Evolutionary conservation across 768 basidiomycete genomes (phyloP).

Genomic region (Punctularia strigosozonata): DNA sequence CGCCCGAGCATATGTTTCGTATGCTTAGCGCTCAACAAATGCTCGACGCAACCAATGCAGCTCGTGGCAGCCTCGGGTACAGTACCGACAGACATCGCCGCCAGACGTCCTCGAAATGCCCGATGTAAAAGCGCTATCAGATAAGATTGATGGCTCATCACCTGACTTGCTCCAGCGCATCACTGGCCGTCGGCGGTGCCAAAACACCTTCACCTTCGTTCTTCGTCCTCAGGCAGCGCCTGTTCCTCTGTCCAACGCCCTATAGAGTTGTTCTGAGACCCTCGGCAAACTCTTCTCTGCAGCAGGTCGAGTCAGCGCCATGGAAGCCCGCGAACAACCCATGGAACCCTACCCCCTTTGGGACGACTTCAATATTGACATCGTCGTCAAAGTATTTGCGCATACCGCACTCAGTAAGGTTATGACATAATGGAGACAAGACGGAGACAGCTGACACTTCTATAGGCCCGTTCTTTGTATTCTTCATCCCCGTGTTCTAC

Average conservation of each 20-base stretch:
- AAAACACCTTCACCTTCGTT: no score
- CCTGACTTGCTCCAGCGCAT: no score
- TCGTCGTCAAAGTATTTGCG: slow-evolving; percentile 65
- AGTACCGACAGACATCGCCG: no score
- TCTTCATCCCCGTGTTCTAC: slow-evolving; percentile 70
- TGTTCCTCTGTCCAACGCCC: slow-evolving; percentile 1
- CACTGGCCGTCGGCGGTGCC: no score
- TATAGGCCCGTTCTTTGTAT: slow-evolving; percentile 75
- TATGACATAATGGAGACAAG: background rate
- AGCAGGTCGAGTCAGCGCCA: background rate
- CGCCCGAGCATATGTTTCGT: no score
- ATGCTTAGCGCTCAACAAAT: no score
- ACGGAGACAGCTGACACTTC: background rate
- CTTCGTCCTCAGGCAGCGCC: slow-evolving; percentile 10
- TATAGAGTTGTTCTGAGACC: background rate
- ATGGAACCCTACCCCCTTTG: slow-evolving; percentile 40
- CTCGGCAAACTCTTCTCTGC: background rate
- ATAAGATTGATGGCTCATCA: no score
- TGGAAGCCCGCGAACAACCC: slow-evolving; percentile 10
- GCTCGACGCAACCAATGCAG: no score
- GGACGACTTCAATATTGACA: slow-evolving; percentile 66
- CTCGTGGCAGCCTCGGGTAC: no score
- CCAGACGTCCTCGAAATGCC: no score
- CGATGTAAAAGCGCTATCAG: no score
- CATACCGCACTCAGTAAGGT: slow-evolving; percentile 71